Evolutionary conservation across 345 rosid species (phyloP).

Genomic region (Trapa bicornis): DNA sequence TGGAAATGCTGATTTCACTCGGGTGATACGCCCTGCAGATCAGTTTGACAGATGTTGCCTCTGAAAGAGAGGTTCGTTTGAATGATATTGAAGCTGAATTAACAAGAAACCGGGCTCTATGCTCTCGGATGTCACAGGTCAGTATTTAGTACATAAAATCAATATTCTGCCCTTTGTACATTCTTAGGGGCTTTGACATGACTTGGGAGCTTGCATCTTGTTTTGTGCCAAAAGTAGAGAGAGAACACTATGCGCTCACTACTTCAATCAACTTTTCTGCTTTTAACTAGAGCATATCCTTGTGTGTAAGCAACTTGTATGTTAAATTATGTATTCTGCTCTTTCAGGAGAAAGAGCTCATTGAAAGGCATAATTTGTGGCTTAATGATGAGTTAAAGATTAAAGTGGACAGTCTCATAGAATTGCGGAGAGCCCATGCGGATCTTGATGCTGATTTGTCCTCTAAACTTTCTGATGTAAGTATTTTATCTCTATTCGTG

Average conservation of each 20-base stretch:
- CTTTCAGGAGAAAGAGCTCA: slow-evolving; percentile 81
- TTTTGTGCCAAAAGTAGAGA: neutral
- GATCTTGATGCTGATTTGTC: slow-evolving; percentile 77
- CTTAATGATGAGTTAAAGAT: slow-evolving; percentile 74
- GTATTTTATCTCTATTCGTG: slow-evolving; percentile 5
- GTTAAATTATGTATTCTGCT: slow-evolving; percentile 10
- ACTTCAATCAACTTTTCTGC: neutral
- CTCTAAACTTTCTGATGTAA: slow-evolving; percentile 60
- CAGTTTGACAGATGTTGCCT: slow-evolving; percentile 47
- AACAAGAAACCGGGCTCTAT: slow-evolving; percentile 44
- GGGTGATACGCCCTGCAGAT: slow-evolving; percentile 25
- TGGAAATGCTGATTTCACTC: neutral
- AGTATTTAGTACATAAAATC: neutral
- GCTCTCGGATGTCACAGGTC: slow-evolving; percentile 72
- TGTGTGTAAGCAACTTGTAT: neutral
- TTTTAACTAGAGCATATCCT: neutral
- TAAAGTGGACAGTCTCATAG: slow-evolving; percentile 51
- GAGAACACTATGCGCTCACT: neutral
- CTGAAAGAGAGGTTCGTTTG: slow-evolving; percentile 54
- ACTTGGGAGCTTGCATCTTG: neutral
- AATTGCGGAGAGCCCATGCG: slow-evolving; percentile 49
- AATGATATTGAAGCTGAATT: slow-evolving; percentile 60
- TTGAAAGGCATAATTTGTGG: slow-evolving; percentile 81
- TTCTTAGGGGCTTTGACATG: neutral
- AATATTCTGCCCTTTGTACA: neutral